Evolutionary conservation across 257 asterid genomes (phyloP), one percentile per base, ranked within the genome.

Genomic region (Solanum peruvianum): DNA sequence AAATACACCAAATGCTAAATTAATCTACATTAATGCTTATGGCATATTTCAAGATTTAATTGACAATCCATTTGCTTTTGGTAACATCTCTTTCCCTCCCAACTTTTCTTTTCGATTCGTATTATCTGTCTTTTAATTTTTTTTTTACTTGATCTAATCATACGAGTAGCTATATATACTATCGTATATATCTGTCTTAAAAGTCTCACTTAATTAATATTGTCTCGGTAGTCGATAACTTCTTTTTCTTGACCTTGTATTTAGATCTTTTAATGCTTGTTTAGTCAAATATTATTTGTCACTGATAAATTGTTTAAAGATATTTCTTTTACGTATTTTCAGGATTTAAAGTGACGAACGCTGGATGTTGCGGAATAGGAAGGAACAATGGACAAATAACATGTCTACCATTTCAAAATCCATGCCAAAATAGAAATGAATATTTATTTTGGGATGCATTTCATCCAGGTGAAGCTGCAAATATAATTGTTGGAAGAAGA

Each of bases 321-420:
- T 37, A 6, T 37, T 37, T 37, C 39, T 37, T 37, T 6, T 37
- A 37, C 7, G 39, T 37, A 37, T 3, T 84, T 85, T 80, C 77
- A 96, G 99, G 97, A 56, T 94, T 97, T 47, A 89, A 85, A 5
- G 99, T 97, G 82, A 93, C 95, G 5, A 97, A 97, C 11, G 93
- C 93, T 0, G 98, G 98, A 44, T 97, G 99, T 18, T 97, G 98
- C 49, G 99, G 99, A 1, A 95, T 95, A 31, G 99, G 99, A 75
- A 89, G 98, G 89, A 96, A 97, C 90, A 97, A 93, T 44, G 99
- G 98, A 11, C 98, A 96, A 87, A 93, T 96, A 11, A 96, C 99
- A 8, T 96, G 98, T 64, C 95, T 96, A 9, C 99, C 99, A 1
- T 20, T 88, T 5, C 98, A 94, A 75, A 87, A 87, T 9, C 90